Evolutionary conservation across 192 early-diverging fungal genomes (phyloP).

Genomic region (Linnemannia exigua): DNA sequence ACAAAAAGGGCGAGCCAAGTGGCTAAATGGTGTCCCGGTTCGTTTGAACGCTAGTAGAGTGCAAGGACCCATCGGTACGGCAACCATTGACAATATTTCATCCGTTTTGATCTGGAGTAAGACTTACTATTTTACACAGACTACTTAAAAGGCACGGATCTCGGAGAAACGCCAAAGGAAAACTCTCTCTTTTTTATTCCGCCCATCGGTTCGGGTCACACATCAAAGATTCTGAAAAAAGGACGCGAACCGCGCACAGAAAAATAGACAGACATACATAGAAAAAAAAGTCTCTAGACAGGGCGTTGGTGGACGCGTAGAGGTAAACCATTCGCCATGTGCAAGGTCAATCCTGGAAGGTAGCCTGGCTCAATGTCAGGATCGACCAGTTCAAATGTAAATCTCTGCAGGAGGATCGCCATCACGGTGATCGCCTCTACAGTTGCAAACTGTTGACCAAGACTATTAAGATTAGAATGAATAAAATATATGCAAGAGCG

Average conservation of each 20-base stretch:
- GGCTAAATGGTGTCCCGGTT: not conserved
- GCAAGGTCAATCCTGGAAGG: constrained; percentile 35
- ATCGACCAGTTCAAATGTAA: constrained; percentile 53
- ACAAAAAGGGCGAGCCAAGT: not conserved
- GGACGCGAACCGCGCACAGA: not conserved
- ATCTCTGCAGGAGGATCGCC: constrained; percentile 40
- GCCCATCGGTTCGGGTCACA: not conserved
- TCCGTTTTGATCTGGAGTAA: not conserved
- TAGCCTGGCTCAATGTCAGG: constrained; percentile 29
- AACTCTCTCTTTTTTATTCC: not conserved
- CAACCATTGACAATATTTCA: not conserved
- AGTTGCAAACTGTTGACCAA: constrained; percentile 59
- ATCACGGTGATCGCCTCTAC: constrained; percentile 49
- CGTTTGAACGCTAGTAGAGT: too few species aligned
- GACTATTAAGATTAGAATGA: constrained; percentile 6
- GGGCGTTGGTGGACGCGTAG: constrained; percentile 37
- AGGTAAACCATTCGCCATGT: constrained; percentile 44
- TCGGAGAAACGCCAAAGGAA: not conserved
- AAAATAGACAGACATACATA: not conserved
- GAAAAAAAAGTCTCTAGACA: not conserved
- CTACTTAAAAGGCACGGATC: constrained; percentile 2
- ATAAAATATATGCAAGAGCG: too few species aligned
- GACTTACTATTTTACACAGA: not conserved
- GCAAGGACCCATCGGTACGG: not conserved
- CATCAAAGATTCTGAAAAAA: not conserved